These are phyloP conservation scores for Annulohypoxylon truncatum DNA, from an alignment of 2,329 filamentous ascomycete species.

Conservation along the genomic window DNA sequence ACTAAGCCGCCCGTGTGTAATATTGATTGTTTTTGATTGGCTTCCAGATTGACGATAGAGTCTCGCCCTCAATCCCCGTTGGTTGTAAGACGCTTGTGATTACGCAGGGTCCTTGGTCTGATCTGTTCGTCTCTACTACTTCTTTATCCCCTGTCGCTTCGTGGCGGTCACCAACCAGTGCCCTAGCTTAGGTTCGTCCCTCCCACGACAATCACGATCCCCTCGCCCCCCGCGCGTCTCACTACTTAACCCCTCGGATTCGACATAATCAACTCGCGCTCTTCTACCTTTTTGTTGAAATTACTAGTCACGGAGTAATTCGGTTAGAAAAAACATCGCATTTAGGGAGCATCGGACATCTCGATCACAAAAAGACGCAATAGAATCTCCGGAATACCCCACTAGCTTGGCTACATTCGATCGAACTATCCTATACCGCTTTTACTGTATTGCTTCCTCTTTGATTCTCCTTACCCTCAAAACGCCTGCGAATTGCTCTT, in stretches of 20 bases:
- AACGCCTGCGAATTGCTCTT: slow-evolving; percentile 23
- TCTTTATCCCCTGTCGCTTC: slow-evolving; percentile 24
- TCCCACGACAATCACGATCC: slow-evolving; percentile 27
- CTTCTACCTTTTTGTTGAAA: slow-evolving; percentile 1
- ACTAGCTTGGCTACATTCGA: slow-evolving; percentile 12
- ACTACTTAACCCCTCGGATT: slow-evolving; percentile 36
- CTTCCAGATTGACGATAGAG: slow-evolving; percentile 7
- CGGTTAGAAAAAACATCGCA: slow-evolving; percentile 5
- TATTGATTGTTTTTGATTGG: slow-evolving; percentile 9
- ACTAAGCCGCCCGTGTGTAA: neutral
- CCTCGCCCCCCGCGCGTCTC: slow-evolving; percentile 27
- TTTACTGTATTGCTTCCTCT: slow-evolving; percentile 30
- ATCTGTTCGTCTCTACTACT: slow-evolving; percentile 11
- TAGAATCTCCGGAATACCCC: slow-evolving; percentile 29
- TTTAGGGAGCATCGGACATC: slow-evolving; percentile 4
- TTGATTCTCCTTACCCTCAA: slow-evolving; percentile 8
- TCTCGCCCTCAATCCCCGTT: slow-evolving; percentile 1
- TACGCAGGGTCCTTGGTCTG: slow-evolving; percentile 34
- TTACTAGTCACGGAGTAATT: slow-evolving; percentile 11
- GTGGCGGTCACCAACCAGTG: slow-evolving; percentile 31
- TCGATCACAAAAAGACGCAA: slow-evolving; percentile 27
- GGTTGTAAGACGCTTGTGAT: slow-evolving; percentile 25
- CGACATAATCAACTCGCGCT: neutral
- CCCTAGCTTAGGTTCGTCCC: slow-evolving; percentile 19
- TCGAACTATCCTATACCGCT: slow-evolving; percentile 22